phyloP scores from a whole-genome alignment of 2,329 filamentous ascomycete genomes.

The Aspergillus melleus region DNA sequence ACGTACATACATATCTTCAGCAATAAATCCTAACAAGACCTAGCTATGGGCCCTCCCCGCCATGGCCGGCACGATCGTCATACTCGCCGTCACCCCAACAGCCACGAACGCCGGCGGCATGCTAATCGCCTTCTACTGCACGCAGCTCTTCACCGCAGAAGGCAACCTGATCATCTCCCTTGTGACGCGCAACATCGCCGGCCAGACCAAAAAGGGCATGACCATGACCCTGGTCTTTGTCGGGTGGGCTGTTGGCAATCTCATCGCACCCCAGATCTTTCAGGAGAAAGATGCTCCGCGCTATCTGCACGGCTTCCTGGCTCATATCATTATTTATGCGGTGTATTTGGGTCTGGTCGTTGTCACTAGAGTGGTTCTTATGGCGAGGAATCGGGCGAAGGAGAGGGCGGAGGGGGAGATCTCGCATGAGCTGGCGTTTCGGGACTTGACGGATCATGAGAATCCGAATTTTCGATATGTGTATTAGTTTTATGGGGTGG shows the following conservation, averaged over 20 bases:
- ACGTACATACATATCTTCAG: conserved; percentile 40
- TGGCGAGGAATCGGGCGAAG: not conserved
- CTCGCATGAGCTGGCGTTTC: conserved; percentile 16
- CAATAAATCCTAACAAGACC: too few relatives aligned
- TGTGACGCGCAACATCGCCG: conserved; percentile 65
- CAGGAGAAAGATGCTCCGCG: conserved; percentile 12
- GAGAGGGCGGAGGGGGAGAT: not conserved
- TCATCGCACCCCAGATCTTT: conserved; percentile 17
- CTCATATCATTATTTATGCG: conserved; percentile 18
- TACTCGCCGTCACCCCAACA: conserved; percentile 61
- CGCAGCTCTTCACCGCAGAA: conserved; percentile 67
- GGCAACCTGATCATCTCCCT: conserved; percentile 48
- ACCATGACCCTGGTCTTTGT: conserved; percentile 67
- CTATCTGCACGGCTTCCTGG: conserved; percentile 18
- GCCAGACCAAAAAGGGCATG: conserved; percentile 68
- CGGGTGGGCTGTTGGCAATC: conserved; percentile 17
- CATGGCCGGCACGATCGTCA: conserved; percentile 66
- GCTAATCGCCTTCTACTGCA: conserved; percentile 69
- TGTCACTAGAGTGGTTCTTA: not conserved
- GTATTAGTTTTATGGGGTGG: conserved; percentile 1
- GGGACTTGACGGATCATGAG: conserved; percentile 17
- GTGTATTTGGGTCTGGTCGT: conserved; percentile 13
- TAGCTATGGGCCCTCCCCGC: conserved; percentile 56
- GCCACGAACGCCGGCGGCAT: conserved; percentile 61
- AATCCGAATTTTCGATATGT: conserved; percentile 21